These are phyloP conservation scores for Penicillium cataractarum DNA, from an alignment of 495 filamentous ascomycete genomes.

Conservation along the genomic window DNA sequence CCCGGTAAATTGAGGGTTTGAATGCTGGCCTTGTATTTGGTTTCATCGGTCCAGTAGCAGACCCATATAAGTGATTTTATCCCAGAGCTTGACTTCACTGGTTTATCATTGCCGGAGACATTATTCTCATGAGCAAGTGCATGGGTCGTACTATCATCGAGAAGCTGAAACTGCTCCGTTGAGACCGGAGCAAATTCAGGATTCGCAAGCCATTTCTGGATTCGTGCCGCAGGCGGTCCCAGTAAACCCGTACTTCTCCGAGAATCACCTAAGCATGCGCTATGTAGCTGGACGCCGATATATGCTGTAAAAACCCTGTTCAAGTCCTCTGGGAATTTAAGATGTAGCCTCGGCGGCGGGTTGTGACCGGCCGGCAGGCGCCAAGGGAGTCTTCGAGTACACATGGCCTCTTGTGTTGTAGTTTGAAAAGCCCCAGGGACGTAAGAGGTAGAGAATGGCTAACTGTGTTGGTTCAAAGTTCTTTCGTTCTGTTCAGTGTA, in stretches of 20 bases:
- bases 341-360: conserved; percentile 6
- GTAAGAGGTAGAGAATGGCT: neutral
- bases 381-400: conserved; percentile 2
- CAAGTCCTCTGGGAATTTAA: conserved; percentile 6
- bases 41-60: conserved; percentile 23
- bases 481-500: neutral
- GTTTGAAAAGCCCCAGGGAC: no score
- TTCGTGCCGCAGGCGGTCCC: neutral
- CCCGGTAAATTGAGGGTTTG: conserved; percentile 3
- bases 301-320: conserved; percentile 23
- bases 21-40: conserved; percentile 14
- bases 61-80: conserved; percentile 13
- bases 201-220: conserved; percentile 15
- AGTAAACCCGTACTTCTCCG: neutral
- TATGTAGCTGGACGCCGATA: conserved; percentile 23
- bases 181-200: neutral
- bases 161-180: conserved; percentile 18
- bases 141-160: conserved; percentile 14
- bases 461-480: neutral
- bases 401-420: neutral
- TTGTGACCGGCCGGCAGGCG: conserved; percentile 7
- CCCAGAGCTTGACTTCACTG: neutral
- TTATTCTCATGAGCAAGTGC: neutral
- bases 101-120: neutral
- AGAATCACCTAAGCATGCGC: neutral